Evolutionary conservation across 768 basidiomycete genomes (phyloP).

Genomic region (Mycena vulgaris): DNA sequence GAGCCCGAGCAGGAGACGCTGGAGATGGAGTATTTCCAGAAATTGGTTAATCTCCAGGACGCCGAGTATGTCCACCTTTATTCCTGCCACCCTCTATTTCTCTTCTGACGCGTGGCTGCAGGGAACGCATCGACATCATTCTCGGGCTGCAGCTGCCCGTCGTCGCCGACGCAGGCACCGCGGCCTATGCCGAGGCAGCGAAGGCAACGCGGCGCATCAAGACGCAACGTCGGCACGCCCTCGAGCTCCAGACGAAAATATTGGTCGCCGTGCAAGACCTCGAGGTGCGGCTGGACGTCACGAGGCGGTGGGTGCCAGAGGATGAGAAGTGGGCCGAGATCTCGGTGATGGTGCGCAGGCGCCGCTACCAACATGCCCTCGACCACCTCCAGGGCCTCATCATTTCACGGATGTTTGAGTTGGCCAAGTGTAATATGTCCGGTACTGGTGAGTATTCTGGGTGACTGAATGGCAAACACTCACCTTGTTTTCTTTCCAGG

Average conservation of each 20-base stretch:
- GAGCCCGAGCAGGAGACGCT: constrained; percentile 19
- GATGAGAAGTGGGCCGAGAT: neutral
- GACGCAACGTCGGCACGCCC: neutral
- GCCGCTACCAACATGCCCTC: constrained; percentile 37
- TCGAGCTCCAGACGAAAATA: neutral
- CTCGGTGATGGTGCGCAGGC: neutral
- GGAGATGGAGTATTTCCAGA: no score
- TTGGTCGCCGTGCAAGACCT: constrained; percentile 19
- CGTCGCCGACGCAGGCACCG: neutral
- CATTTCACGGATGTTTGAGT: no score
- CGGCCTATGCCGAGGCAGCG: neutral
- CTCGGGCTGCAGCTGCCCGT: neutral
- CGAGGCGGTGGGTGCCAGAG: constrained; percentile 13
- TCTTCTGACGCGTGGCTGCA: neutral
- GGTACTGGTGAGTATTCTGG: constrained; percentile 12
- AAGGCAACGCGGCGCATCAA: no score
- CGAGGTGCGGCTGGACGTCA: constrained; percentile 10
- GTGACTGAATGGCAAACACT: constrained; percentile 12
- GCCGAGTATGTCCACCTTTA: constrained; percentile 14
- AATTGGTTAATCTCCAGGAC: no score
- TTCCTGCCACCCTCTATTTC: no score
- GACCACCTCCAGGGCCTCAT: no score
- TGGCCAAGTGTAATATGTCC: no score
- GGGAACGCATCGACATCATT: neutral
- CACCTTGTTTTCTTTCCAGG: constrained; percentile 7